phyloP scores from a whole-genome alignment of 2,329 filamentous ascomycete genomes.

The Fusarium concolor region DNA sequence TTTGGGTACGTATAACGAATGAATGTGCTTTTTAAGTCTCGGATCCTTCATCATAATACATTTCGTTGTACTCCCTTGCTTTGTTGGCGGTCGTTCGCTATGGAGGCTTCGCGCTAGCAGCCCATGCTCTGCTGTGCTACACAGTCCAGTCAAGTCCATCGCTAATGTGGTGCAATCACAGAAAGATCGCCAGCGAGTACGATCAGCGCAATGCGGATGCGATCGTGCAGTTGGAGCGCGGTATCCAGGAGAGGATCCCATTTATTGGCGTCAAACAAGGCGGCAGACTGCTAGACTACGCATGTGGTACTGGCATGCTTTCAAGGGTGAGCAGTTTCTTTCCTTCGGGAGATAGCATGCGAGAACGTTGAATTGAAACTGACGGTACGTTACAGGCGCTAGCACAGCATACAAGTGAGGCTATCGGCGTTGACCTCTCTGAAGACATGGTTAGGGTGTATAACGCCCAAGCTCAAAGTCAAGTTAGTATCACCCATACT shows the following conservation, averaged over 20 bases:
- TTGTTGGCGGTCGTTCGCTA: conserved; percentile 12
- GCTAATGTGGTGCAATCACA: conserved; percentile 39
- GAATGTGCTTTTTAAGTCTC: background rate
- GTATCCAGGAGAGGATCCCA: conserved; percentile 63
- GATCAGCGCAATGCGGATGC: conserved; percentile 67
- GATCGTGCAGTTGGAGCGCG: conserved; percentile 63
- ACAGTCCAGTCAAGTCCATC: conserved; percentile 1
- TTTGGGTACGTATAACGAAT: conserved; percentile 55
- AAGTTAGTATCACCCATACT: conserved; percentile 52
- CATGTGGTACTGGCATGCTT: conserved; percentile 77
- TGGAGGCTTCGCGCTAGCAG: conserved; percentile 15
- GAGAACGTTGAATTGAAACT: background rate
- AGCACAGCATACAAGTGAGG: conserved; percentile 58
- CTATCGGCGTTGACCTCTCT: conserved; percentile 76
- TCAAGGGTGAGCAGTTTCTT: conserved; percentile 64
- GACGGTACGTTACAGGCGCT: conserved; percentile 36
- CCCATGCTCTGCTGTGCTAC: conserved; percentile 4
- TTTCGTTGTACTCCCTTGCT: background rate
- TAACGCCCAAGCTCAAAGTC: conserved; percentile 69
- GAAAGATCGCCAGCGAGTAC: conserved; percentile 49
- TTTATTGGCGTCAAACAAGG: conserved; percentile 68
- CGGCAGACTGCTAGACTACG: conserved; percentile 77
- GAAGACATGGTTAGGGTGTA: conserved; percentile 76
- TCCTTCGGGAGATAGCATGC: background rate
- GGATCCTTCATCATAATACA: background rate